Evolutionary conservation across 2,329 filamentous ascomycete genomes (phyloP).

Genomic region (Clarireedia monteithiana): DNA sequence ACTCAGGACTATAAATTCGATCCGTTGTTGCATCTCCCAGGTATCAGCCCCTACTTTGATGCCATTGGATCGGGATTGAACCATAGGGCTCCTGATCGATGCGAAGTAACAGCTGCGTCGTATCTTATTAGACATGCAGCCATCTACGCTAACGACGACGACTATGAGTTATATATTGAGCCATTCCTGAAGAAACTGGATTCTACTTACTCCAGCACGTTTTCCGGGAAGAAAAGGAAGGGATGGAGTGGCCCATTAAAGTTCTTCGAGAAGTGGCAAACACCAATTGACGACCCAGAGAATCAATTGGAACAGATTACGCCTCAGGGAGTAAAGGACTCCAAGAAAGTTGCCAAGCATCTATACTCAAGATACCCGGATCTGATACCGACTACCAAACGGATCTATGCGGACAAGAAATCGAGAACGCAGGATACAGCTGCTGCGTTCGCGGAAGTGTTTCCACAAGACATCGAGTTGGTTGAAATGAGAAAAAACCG

Average conservation of each 20-base stretch:
- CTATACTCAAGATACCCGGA: conserved; percentile 23
- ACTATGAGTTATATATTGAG: conserved; percentile 43
- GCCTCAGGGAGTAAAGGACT: conserved; percentile 24
- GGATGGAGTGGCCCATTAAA: conserved; percentile 23
- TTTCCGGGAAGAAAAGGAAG: conserved; percentile 14
- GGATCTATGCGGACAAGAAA: conserved; percentile 27
- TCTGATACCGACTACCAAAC: conserved; percentile 24
- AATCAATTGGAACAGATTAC: conserved; percentile 27
- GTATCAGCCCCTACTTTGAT: conserved; percentile 51
- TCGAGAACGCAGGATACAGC: conserved; percentile 26
- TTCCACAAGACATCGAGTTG: conserved; percentile 24
- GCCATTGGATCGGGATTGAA: conserved; percentile 29
- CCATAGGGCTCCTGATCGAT: conserved; percentile 29
- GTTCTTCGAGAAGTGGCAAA: conserved; percentile 25
- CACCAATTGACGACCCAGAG: conserved; percentile 25
- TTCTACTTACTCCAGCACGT: conserved; percentile 34
- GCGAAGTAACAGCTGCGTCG: conserved; percentile 40
- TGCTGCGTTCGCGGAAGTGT: conserved; percentile 21
- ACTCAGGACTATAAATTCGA: conserved; percentile 39
- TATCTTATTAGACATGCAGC: conserved; percentile 43
- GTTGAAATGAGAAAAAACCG: conserved; percentile 41
- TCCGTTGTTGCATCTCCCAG: conserved; percentile 45
- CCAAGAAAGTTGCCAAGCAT: conserved; percentile 24
- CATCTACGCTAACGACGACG: conserved; percentile 44
- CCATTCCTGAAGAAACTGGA: conserved; percentile 45